Percentiles rank a stretch among this genome's conserved stretches.
These are phyloP conservation scores for Alternaria gaisen DNA, from an alignment of 2,329 filamentous ascomycete genomes.

Conservation along the genomic window DNA sequence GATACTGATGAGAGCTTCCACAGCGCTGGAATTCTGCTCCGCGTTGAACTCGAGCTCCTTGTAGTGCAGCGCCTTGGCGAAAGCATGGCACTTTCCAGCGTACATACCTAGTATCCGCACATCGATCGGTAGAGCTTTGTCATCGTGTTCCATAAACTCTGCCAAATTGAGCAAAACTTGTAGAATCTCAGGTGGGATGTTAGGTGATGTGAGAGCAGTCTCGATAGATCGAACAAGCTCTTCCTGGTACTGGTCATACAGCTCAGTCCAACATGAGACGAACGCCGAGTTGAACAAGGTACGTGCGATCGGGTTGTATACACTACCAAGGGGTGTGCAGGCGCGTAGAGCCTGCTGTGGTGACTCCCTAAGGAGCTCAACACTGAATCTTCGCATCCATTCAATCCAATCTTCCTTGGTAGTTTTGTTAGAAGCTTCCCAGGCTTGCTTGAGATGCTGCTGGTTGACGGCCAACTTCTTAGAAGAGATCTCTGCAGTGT, in stretches of 20 bases:
- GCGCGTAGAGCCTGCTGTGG: constrained; percentile 94
- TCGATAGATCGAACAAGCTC: constrained; percentile 96
- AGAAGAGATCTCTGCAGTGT: constrained; percentile 82
- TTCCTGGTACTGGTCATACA: constrained; percentile 97
- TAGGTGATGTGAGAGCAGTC: constrained; percentile 90
- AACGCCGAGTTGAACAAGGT: constrained; percentile 99
- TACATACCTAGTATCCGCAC: constrained; percentile 94
- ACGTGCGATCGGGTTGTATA: constrained; percentile 89
- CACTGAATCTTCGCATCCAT: constrained; percentile 96
- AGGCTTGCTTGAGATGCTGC: constrained; percentile 94
- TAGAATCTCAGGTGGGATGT: constrained; percentile 94
- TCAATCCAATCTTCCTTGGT: constrained; percentile 99
- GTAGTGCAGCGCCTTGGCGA: constrained; percentile 97
- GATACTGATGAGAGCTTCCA: constrained; percentile 97
- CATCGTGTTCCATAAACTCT: constrained; percentile 99
- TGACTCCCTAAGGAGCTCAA: constrained; percentile 92
- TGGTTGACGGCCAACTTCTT: constrained; percentile 98
- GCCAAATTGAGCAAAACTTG: constrained; percentile 94
- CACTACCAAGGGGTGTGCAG: constrained; percentile 88
- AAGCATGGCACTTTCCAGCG: constrained; percentile 95
- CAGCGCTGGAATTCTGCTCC: constrained; percentile 93
- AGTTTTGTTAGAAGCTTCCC: constrained; percentile 96
- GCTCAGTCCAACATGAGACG: constrained; percentile 97
- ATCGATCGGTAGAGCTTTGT: constrained; percentile 97
- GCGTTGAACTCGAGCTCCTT: constrained; percentile 98